A percentile compares a stretch with the other conserved stretches of the same genome.
Conservation (phyloP, 768 basidiomycete species). For the Kondoa subrosea region DNA sequence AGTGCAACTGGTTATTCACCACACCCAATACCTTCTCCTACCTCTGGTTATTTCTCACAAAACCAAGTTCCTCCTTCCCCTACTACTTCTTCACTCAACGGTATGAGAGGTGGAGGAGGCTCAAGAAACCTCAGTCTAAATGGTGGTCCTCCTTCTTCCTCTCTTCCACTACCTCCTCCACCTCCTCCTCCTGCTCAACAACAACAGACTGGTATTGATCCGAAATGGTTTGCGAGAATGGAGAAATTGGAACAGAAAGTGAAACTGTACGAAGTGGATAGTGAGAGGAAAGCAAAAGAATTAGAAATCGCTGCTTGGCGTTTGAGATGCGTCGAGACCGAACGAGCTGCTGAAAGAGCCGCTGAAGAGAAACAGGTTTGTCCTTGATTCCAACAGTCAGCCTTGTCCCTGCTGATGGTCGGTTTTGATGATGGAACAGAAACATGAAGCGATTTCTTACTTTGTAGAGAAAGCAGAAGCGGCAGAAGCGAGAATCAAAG, state of each 20-base stretch:
- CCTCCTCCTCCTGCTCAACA: not conserved
- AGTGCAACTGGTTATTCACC: not conserved
- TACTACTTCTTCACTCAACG: not conserved
- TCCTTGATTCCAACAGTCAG: not conserved
- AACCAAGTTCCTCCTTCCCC: not conserved
- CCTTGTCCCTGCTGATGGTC: not conserved
- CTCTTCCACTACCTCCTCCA: not conserved
- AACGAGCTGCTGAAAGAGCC: slow-evolving; percentile 8
- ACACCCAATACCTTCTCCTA: not conserved
- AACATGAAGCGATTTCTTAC: slow-evolving; percentile 14
- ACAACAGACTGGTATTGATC: not conserved
- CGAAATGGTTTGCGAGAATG: not conserved
- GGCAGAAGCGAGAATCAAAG: slow-evolving; percentile 14
- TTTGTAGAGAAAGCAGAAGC: slow-evolving; percentile 17
- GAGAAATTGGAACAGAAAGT: not conserved
- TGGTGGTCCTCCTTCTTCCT: not conserved
- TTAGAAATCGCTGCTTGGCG: slow-evolving; percentile 18
- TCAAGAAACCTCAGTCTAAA: too few species aligned
- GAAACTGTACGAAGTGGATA: slow-evolving; percentile 4
- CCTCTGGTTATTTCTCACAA: not conserved
- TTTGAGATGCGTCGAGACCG: slow-evolving; percentile 19
- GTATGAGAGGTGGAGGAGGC: not conserved
- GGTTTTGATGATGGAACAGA: slow-evolving; percentile 1
- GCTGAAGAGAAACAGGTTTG: slow-evolving; percentile 3
- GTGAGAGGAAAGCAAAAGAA: slow-evolving; percentile 13